A percentile compares a stretch with the other conserved stretches of the same genome.
These are phyloP conservation scores for Saturnispora kantuleensis DNA, from an alignment of 805 yeast species.

Conservation along the genomic window DNA sequence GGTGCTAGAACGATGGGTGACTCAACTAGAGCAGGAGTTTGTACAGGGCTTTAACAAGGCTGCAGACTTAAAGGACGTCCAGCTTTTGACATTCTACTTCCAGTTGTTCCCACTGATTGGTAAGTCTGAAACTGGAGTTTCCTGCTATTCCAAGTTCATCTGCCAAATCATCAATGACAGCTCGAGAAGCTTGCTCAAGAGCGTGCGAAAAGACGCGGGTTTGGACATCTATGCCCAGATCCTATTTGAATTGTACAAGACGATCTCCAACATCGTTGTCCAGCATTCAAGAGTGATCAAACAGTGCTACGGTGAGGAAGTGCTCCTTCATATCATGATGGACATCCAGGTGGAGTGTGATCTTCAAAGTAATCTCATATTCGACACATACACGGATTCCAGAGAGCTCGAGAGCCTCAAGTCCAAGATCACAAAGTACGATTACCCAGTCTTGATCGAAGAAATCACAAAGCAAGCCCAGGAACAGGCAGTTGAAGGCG, in stretches of 20 bases:
- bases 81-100: slow-evolving; percentile 66
- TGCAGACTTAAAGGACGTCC: slow-evolving; percentile 54
- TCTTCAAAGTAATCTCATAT: slow-evolving; percentile 80
- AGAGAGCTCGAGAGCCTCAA: slow-evolving; percentile 48
- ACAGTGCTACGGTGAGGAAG: slow-evolving; percentile 56
- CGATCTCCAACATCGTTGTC: slow-evolving; percentile 69
- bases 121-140: slow-evolving; percentile 59
- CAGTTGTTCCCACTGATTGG: slow-evolving; percentile 82
- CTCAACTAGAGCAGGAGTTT: slow-evolving; percentile 48
- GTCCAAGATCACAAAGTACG: slow-evolving; percentile 46
- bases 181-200: slow-evolving; percentile 54
- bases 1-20: slow-evolving; percentile 49
- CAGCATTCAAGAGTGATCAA: slow-evolving; percentile 79
- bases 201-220: slow-evolving; percentile 29
- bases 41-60: slow-evolving; percentile 59
- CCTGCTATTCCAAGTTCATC: slow-evolving; percentile 76
- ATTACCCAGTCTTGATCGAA: slow-evolving; percentile 36
- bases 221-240: slow-evolving; percentile 52
- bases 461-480: slow-evolving; percentile 23
- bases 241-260: slow-evolving; percentile 65
- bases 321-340: slow-evolving; percentile 57
- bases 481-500: slow-evolving; percentile 21
- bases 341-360: slow-evolving; percentile 83
- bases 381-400: slow-evolving; percentile 77
- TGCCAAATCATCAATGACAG: slow-evolving; percentile 77